Conservation (phyloP, 2,329 filamentous ascomycete genomes). For the Fusarium sterilihyphosum region DNA sequence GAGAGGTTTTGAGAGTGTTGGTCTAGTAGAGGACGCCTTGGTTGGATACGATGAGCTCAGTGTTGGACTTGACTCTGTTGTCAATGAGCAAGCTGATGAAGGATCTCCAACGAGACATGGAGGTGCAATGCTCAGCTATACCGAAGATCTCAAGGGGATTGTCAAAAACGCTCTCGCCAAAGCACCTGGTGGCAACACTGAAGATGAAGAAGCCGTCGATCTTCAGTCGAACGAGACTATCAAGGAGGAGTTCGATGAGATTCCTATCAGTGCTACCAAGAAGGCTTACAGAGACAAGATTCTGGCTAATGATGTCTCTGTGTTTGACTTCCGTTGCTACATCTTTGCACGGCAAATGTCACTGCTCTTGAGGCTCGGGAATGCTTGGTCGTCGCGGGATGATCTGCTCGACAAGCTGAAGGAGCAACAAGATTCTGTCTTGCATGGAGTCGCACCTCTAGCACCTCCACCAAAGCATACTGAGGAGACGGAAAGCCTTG, state of each 20-base stretch:
- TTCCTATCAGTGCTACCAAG: constrained; percentile 69
- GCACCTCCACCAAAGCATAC: constrained; percentile 58
- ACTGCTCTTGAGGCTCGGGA: constrained; percentile 84
- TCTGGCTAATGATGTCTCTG: constrained; percentile 90
- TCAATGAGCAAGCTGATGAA: constrained; percentile 75
- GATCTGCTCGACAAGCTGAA: constrained; percentile 70
- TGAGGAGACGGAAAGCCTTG: constrained; percentile 77
- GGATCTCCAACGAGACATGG: constrained; percentile 73
- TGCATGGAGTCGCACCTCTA: constrained; percentile 66
- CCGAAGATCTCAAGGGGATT: constrained; percentile 74
- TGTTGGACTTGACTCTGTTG: constrained; percentile 83
- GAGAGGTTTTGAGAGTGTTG: constrained; percentile 94
- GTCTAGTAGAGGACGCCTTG: constrained; percentile 92
- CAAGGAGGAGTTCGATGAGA: constrained; percentile 61
- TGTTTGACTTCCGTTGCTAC: constrained; percentile 95
- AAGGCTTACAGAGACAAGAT: constrained; percentile 94
- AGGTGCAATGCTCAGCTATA: constrained; percentile 76
- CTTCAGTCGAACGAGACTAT: constrained; percentile 56
- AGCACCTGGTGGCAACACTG: constrained; percentile 44
- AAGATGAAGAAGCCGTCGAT: constrained; percentile 58
- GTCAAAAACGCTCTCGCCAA: constrained; percentile 63
- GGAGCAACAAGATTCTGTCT: constrained; percentile 68
- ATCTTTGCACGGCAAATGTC: constrained; percentile 90
- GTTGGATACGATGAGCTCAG: constrained; percentile 95
- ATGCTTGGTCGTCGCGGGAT: constrained; percentile 70